Evolutionary conservation across 306 rosid genomes (phyloP), one percentile per base, ranked within the genome.

Genomic region (cucumber (Cucumis sativus)): DNA sequence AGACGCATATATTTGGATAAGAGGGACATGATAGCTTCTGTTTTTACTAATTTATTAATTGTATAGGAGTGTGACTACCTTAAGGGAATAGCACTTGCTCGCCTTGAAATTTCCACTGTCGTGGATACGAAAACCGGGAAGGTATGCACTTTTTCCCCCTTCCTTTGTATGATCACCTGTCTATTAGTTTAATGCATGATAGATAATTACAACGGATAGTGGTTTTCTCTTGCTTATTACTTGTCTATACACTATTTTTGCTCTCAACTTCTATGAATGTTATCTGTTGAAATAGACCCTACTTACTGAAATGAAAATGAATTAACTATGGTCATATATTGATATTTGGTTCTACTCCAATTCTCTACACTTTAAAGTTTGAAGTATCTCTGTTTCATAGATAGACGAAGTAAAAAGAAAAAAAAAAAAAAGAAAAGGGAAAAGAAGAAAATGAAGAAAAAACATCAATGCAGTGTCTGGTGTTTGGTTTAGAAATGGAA

Each of bases 1-100:
- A 45, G 68, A 40, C 52, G 63, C 15, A 58, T 79, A 37, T 51
- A 30, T 61, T 80, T 23, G 51, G 69, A 80, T 70, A 64, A 64
- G 75, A 37, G 82, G 75, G 62, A 51, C 78, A 75, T 30, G 70
- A 39, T 80, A n/a, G 66, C 61, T 80, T 65, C 80, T 67, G 37
- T 59, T 71, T 55, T 35, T 35, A 58, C 72, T 49, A 33, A 33
- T 40, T 79, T 47, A 80, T 81, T 76, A 45, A 68, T 76, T 77
- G 80, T 69, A 23, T 87, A 95, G 99, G 99, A 95, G 85, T 95
- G 99, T 45, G 96, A 95, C 83, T 90, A 90, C 82, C 97, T 95
- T 67, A 89, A 86, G 85, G 89, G 83, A 45, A 1, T 92, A 67
- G 97, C 99, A 70, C 89, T 77, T 75, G 96, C 99, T 82, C 97